These are phyloP conservation scores for Crucibulum laeve DNA, from an alignment of 768 basidiomycete genomes.

Conservation along the genomic window DNA sequence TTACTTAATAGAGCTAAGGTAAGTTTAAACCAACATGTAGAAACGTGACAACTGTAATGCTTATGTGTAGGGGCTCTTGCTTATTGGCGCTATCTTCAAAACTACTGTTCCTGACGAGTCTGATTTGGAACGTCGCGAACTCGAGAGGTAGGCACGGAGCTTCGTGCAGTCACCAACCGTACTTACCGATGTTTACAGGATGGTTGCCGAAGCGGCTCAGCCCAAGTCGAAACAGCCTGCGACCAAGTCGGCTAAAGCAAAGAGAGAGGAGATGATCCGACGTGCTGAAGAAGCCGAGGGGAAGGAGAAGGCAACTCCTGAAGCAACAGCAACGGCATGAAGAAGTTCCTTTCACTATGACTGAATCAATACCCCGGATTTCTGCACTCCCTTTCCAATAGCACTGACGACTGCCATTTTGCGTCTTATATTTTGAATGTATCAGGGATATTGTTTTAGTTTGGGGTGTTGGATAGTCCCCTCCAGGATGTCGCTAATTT, in stretches of 20 bases:
- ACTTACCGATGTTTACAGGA: conserved; percentile 35
- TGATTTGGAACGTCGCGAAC: conserved; percentile 89
- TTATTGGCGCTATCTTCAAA: conserved; percentile 91
- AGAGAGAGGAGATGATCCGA: conserved; percentile 34
- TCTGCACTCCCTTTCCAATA: no score
- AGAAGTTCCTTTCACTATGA: not conserved
- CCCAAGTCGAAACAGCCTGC: conserved; percentile 58
- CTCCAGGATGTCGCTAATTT: no score
- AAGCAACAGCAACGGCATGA: not conserved
- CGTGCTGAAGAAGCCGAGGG: conserved; percentile 20
- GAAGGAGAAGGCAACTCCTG: not conserved
- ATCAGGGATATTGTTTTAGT: no score
- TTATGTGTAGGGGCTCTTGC: conserved; percentile 64
- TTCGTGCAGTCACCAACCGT: conserved; percentile 5
- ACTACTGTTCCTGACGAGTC: conserved; percentile 80
- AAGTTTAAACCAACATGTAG: conserved; percentile 6
- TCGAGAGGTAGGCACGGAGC: conserved; percentile 69
- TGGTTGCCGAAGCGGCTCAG: conserved; percentile 83
- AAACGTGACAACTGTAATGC: not conserved
- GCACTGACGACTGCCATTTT: not conserved
- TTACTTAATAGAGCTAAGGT: conserved; percentile 86
- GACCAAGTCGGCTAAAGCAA: conserved; percentile 29
- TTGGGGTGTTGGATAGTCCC: no score
- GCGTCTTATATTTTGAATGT: no score
- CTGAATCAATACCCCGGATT: no score